Evolutionary conservation across 768 basidiomycete genomes (phyloP), one percentile per base, ranked within the genome.

Genomic region (Phanerodontia chrysosporium): DNA sequence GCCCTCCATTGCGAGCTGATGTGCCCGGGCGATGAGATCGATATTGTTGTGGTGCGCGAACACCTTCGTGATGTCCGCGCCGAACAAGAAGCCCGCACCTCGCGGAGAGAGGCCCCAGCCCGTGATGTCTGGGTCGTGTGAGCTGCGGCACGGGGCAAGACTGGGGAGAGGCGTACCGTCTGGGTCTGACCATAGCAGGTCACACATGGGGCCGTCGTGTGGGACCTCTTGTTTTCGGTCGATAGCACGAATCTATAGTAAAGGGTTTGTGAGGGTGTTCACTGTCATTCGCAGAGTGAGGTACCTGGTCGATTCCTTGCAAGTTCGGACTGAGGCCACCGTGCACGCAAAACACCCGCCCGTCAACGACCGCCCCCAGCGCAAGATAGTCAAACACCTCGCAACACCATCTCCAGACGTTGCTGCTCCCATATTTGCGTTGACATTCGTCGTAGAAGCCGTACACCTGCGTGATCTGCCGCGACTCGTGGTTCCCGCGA

Each of bases 61-160:
- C 24, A 79, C 68, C 76, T 93, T 90, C 16, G 93, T 93, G 55
- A 94, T 92, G 72, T 97, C 92, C 12, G 85, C 87, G 35, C 96
- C 95, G 69, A 98, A 98, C 48, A 97, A 81, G 74, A 87, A 99
- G 5, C 96, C 96, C 8, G 97, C 97, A 44, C 96, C 96, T 62
- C 96, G 85, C n/a, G 96, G 96, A 21, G 96, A 98, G 59, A 98
- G 78, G 44, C 95, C 94, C 96, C 96, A 99, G 35, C 94, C 95
- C 45, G 80, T 78, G 58, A 97, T 95, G 67, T 98, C 95, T 89
- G 71, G 29, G 21, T n/a, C 22, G 45, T 35, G 36, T 49, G 6
- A 46, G 14, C 9, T 8, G 27, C 28, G 48, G 3, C 25, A 24
- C 2, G 18, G n/a, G 22, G 49, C 2, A 9, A 51, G 29, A 32